phyloP scores from a whole-genome alignment of 768 basidiomycete genomes.

The Boletus sp. region DNA sequence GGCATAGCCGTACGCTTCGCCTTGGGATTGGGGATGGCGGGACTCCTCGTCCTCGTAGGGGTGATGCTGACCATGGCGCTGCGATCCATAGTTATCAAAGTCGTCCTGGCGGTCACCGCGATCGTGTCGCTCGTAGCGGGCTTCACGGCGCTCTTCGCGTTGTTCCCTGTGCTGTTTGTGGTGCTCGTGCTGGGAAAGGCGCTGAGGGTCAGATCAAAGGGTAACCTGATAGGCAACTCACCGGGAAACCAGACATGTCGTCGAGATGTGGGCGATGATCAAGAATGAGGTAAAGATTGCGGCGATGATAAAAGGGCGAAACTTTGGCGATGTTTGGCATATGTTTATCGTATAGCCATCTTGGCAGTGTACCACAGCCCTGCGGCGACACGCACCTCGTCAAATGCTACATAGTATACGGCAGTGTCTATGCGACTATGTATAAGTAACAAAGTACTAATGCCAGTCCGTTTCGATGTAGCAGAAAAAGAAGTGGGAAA shows the following conservation, averaged over 20 bases:
- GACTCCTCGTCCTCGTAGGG: not conserved
- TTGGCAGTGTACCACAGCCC: too few relatives aligned
- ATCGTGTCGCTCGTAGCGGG: constrained; percentile 3
- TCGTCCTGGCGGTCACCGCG: not conserved
- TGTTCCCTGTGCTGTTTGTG: constrained; percentile 13
- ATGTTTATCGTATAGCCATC: too few relatives aligned
- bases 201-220: too few relatives aligned
- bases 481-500: too few relatives aligned
- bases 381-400: too few relatives aligned
- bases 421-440: not conserved
- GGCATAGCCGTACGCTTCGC: not conserved
- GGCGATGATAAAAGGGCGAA: constrained; percentile 2
- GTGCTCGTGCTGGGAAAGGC: not conserved
- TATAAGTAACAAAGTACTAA: not conserved
- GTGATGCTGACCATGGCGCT: not conserved
- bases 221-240: not conserved
- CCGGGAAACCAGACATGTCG: constrained; percentile 15
- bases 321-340: too few relatives aligned
- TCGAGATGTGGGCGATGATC: not conserved
- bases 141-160: constrained; percentile 10
- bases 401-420: too few relatives aligned
- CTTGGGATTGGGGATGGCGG: constrained; percentile 3
- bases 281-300: too few relatives aligned
- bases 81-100: not conserved
- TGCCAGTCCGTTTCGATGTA: too few relatives aligned